These are phyloP conservation scores for Penicillium cataractarum DNA, from an alignment of 495 filamentous ascomycete species.

Conservation along the genomic window DNA sequence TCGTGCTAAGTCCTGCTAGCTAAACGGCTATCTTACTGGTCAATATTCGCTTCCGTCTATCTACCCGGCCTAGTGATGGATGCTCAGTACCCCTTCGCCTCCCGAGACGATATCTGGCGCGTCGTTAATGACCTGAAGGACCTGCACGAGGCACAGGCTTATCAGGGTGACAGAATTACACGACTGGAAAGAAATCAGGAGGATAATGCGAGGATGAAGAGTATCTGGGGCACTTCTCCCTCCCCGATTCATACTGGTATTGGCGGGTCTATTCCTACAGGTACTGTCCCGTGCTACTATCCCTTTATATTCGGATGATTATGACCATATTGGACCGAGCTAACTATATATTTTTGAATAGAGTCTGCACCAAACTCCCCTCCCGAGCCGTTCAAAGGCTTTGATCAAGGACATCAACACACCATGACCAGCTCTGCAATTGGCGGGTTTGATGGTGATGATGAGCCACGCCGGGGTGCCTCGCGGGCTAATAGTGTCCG, in stretches of 20 bases:
- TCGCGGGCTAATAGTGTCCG: conserved; percentile 97
- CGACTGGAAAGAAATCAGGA: conserved; percentile 82
- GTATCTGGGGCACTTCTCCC: conserved; percentile 71
- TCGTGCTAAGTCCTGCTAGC: neutral
- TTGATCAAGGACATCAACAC: conserved; percentile 78
- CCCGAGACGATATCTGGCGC: conserved; percentile 81
- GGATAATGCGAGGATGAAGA: conserved; percentile 79
- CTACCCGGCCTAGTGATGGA: conserved; percentile 54
- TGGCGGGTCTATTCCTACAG: conserved; percentile 71
- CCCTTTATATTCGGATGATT: conserved; percentile 8
- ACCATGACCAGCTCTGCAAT: conserved; percentile 59
- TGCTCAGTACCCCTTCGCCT: conserved; percentile 64
- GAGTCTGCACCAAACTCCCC: conserved; percentile 74
- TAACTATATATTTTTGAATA: conserved; percentile 38
- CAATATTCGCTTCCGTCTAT: conserved; percentile 10
- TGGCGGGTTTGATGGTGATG: conserved; percentile 81
- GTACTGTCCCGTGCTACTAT: conserved; percentile 45
- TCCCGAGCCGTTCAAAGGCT: conserved; percentile 78
- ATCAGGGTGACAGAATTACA: conserved; percentile 79
- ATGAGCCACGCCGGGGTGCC: conserved; percentile 88
- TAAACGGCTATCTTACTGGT: neutral
- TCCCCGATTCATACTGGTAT: conserved; percentile 81
- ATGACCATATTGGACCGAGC: neutral
- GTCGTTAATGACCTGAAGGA: conserved; percentile 86
- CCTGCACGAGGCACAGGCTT: conserved; percentile 73